These are phyloP conservation scores for Zygoascus bituminiphila DNA, from an alignment of 805 yeast species.

Conservation along the genomic window DNA sequence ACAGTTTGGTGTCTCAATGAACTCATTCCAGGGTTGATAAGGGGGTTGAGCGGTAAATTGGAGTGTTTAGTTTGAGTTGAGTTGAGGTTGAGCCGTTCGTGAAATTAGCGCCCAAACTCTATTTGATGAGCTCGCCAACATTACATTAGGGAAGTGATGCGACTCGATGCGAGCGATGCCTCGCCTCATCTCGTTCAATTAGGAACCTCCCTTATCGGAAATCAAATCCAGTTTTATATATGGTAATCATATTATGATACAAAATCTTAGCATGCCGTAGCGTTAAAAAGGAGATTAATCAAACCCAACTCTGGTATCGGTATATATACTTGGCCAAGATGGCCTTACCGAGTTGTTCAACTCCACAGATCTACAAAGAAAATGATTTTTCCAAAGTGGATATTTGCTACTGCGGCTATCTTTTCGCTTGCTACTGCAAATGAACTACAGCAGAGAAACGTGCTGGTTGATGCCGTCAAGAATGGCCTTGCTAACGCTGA, in stretches of 20 bases:
- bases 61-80: no score
- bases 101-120: not conserved
- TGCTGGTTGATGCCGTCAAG: conserved; percentile 1
- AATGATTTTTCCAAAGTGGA: not conserved
- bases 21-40: not conserved
- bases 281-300: not conserved
- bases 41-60: no score
- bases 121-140: not conserved
- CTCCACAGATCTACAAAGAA: not conserved
- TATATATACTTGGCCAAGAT: not conserved
- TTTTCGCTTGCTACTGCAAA: not conserved
- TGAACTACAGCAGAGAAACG: conserved; percentile 1
- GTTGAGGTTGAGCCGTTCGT: no score
- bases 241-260: not conserved
- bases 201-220: not conserved
- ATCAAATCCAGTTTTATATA: not conserved
- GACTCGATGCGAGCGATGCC: not conserved
- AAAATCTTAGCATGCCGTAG: not conserved
- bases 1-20: not conserved
- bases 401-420: not conserved
- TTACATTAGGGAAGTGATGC: not conserved
- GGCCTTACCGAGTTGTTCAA: no score
- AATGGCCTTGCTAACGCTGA: conserved; percentile 12
- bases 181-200: not conserved
- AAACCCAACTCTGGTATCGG: not conserved